Evolutionary conservation across 129 eudicot species (phyloP).

Genomic region (Sambucus nigra): DNA sequence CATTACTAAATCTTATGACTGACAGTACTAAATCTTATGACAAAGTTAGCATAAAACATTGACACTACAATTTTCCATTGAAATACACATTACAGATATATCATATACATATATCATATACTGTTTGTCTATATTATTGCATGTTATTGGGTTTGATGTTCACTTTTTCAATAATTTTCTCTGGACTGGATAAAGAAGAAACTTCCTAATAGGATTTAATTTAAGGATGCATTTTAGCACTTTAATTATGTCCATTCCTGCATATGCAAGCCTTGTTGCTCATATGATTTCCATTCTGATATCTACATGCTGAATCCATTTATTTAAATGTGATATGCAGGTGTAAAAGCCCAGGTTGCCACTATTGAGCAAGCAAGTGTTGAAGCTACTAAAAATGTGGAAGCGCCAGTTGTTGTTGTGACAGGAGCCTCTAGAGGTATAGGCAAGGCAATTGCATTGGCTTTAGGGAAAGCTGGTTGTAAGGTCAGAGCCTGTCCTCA

Average conservation of each 20-base stretch:
- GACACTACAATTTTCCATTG: too few species aligned
- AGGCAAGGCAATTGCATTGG: constrained; percentile 25
- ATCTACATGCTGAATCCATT: neutral
- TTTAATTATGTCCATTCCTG: neutral
- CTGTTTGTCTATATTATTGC: too few species aligned
- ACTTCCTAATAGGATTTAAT: neutral
- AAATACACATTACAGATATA: too few species aligned
- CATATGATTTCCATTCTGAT: neutral
- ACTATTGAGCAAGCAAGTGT: constrained; percentile 48
- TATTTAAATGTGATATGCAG: constrained; percentile 25
- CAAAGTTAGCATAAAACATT: too few species aligned
- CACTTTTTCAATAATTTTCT: too few species aligned
- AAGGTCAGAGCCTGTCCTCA: constrained; percentile 41
- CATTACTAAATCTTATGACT: too few species aligned
- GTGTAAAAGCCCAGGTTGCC: constrained; percentile 65
- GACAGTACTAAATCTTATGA: too few species aligned
- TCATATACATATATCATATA: too few species aligned
- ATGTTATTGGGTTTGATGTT: too few species aligned
- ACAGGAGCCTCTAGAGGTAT: constrained; percentile 99
- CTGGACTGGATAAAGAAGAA: neutral
- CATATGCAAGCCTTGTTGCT: neutral
- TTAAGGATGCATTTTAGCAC: neutral
- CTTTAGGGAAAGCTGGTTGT: constrained; percentile 96
- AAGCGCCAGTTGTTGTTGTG: constrained; percentile 90
- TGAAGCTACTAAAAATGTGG: constrained; percentile 46